Conservation (phyloP, 1,284 basidiomycete genomes). For the Malassezia furfur region DNA sequence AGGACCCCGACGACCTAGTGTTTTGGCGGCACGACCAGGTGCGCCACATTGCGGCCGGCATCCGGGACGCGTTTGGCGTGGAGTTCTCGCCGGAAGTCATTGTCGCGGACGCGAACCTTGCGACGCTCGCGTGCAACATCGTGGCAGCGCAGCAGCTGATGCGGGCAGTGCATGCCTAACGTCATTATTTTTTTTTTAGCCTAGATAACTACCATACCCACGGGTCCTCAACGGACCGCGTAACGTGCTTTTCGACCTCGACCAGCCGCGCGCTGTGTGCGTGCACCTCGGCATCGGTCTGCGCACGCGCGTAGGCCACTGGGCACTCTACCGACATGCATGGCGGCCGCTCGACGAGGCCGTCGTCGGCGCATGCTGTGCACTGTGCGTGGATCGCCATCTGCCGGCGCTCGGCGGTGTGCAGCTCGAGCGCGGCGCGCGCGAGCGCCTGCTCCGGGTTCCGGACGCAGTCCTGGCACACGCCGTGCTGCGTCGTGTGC, state of each 20-base stretch:
- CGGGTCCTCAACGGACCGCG: background rate
- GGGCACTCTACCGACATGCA: conserved; percentile 41
- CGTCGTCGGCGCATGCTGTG: conserved; percentile 23
- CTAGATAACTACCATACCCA: conserved; percentile 1
- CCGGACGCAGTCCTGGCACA: conserved; percentile 10
- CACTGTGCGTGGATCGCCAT: conserved; percentile 27
- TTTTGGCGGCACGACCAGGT: conserved; percentile 88
- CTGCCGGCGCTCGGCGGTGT: conserved; percentile 17
- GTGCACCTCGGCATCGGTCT: conserved; percentile 6
- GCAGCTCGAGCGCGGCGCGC: conserved; percentile 12
- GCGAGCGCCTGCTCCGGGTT: conserved; percentile 18
- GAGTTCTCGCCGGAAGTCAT: conserved; percentile 83
- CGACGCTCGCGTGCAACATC: conserved; percentile 64
- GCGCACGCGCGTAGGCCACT: conserved; percentile 29
- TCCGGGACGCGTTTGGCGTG: conserved; percentile 71
- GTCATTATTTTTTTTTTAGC: too few relatives aligned
- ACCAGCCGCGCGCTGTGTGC: background rate
- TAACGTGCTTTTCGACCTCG: background rate
- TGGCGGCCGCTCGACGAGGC: conserved; percentile 12
- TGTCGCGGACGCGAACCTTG: conserved; percentile 82
- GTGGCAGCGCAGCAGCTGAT: conserved; percentile 60
- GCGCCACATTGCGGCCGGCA: conserved; percentile 67
- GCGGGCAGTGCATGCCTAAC: background rate
- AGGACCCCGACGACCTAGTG: conserved; percentile 78
- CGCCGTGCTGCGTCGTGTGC: conserved; percentile 49